Evolutionary conservation across 2,329 filamentous ascomycete genomes (phyloP), one percentile per base, ranked within the genome.

Genomic region (Exserohilum rostratum): DNA sequence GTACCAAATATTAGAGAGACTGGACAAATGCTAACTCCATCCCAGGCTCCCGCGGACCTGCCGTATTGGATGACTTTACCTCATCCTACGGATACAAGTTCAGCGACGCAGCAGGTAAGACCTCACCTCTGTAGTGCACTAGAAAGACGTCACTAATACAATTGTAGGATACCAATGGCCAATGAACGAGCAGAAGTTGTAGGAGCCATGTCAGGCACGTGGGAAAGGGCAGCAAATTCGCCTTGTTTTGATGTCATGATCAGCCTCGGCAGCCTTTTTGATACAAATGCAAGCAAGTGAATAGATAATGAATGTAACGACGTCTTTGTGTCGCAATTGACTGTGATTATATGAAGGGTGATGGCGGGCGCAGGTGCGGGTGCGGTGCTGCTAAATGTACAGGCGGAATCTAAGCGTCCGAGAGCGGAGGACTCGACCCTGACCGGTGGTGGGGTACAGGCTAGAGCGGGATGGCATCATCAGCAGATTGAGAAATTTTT

Each of bases 11-110:
- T 39, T 46, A 22, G 13, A 12, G 12, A 7, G 10, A 10, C 22
- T 30, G 40, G 17, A 44, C n/a, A 31, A 34, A 18, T 11, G 67
- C 69, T 71, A 53, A 74, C 48, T 43, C 33, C 33, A n/a, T 15
- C 35, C 6, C 66, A 99, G 95, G 95, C 66, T 99, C 95, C 56
- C 93, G 96, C 70, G 95, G 96, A 57, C 96, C 96, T 25, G 90
- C 93, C 50, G 93, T 99, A 33, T 85, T 99, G 52, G 95, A 99
- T 69, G 95, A 99, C 80, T 99, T 99, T 81, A 98, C 93, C 29
- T 90, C 93, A 35, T 96, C 93, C 5, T 99, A 96, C 75, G 95
- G 95, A 62, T 99, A 99, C 85, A 97, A 96, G 79, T 99, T 99
- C 83, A 96, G 90, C 74, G 95, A 99, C 71, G 91, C 93, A 58